phyloP scores from a whole-genome alignment of 2,329 filamentous ascomycete species.

The Aspergillus awamori region DNA sequence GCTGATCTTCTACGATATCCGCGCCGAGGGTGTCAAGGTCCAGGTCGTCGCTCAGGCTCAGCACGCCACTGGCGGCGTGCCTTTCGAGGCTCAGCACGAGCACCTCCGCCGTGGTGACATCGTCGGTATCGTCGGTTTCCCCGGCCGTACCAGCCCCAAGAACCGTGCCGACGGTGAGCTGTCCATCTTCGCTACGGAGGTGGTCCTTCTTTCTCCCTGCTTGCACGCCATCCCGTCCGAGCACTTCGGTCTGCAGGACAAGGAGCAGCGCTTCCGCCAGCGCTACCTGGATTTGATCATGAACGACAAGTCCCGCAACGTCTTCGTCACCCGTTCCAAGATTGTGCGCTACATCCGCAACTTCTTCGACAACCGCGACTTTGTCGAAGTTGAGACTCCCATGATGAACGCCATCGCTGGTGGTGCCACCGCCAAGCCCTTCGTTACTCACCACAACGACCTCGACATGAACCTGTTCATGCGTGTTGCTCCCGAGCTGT shows the following conservation, averaged over 20 bases:
- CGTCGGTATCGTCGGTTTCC: constrained; percentile 82
- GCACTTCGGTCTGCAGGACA: constrained; percentile 93
- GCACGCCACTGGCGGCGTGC: constrained; percentile 67
- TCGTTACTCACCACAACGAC: constrained; percentile 95
- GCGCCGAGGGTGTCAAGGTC: constrained; percentile 72
- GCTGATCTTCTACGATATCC: constrained; percentile 88
- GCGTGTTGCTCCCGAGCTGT: constrained; percentile 91
- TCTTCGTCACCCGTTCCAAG: constrained; percentile 82
- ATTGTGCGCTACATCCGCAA: constrained; percentile 85
- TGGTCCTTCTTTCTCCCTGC: constrained; percentile 85
- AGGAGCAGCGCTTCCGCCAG: constrained; percentile 90
- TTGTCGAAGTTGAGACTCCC: constrained; percentile 92
- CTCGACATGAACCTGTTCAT: constrained; percentile 92
- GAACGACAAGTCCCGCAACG: constrained; percentile 83
- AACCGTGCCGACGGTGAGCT: constrained; percentile 87
- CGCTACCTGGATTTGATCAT: constrained; percentile 95
- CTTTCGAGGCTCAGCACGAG: constrained; percentile 88
- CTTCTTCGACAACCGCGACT: constrained; percentile 85
- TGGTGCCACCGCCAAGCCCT: constrained; percentile 92
- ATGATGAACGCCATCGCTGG: constrained; percentile 97
- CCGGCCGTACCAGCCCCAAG: constrained; percentile 85
- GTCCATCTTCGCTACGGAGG: constrained; percentile 86
- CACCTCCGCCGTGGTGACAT: constrained; percentile 88
- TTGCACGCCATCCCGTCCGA: constrained; percentile 83
- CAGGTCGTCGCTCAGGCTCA: constrained; percentile 93